These are phyloP conservation scores for Eimeria tenella DNA, from an alignment of 169 alveolate genomes.

Conservation along the genomic window DNA sequence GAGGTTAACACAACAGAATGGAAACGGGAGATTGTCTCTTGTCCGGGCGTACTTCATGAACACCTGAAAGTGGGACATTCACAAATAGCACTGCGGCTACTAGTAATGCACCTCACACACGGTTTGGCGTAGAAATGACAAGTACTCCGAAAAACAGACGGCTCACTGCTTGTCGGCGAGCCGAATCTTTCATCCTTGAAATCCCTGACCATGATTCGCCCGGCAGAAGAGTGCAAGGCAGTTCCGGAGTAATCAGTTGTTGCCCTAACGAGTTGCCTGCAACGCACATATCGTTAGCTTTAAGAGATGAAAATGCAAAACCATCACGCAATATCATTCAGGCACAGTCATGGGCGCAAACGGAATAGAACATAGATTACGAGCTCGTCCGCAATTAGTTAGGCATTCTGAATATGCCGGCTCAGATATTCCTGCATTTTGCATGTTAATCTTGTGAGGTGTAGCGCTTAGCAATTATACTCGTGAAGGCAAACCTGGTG, in stretches of 20 bases:
- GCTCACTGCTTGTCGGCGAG: conserved; percentile 43
- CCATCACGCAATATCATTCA: no score
- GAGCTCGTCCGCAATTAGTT: no score
- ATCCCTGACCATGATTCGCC: conserved; percentile 70
- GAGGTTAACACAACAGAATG: conserved; percentile 39
- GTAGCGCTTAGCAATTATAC: not conserved
- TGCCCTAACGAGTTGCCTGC: conserved; percentile 9
- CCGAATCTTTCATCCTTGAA: conserved; percentile 10
- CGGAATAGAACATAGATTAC: no score
- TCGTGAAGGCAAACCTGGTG: conserved; percentile 2
- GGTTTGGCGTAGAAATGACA: not conserved
- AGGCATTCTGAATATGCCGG: no score
- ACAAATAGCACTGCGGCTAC: not conserved
- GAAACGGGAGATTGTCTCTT: conserved; percentile 29
- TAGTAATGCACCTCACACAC: not conserved
- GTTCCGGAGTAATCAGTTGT: conserved; percentile 44
- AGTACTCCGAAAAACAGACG: not conserved
- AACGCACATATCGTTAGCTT: not conserved
- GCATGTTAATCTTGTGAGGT: no score
- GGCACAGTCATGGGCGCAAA: no score
- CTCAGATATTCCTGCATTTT: no score
- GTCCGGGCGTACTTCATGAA: conserved; percentile 65
- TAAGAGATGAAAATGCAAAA: no score
- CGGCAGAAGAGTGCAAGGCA: conserved; percentile 64
- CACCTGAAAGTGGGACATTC: conserved; percentile 46